phyloP scores from a whole-genome alignment of 169 alveolate species.

The Plasmodium chabaudi region DNA sequence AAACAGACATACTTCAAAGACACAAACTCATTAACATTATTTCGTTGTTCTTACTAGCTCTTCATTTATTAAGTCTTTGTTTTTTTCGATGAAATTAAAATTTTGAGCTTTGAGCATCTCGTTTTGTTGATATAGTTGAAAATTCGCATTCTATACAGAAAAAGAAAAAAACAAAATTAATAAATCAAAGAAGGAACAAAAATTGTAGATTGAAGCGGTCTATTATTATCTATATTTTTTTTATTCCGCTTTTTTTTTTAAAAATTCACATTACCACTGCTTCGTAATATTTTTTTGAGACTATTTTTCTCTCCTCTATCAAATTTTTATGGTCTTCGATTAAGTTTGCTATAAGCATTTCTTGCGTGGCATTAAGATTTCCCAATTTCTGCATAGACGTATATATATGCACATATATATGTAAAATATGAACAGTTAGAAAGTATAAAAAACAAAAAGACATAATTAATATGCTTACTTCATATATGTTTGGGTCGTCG shows the following conservation, averaged over 20 bases:
- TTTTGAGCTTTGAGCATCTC: slow-evolving; percentile 75
- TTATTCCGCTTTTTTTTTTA: not conserved
- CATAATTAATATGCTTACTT: slow-evolving; percentile 11
- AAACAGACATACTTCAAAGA: not conserved
- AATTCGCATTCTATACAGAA: slow-evolving; percentile 50
- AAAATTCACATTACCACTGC: slow-evolving; percentile 41
- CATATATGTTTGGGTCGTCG: slow-evolving; percentile 29
- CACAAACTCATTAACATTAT: too few species aligned
- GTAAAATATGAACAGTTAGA: not conserved
- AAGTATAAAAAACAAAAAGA: not conserved
- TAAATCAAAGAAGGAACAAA: not conserved
- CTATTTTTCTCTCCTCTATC: slow-evolving; percentile 20
- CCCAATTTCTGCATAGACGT: slow-evolving; percentile 41
- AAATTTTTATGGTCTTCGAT: slow-evolving; percentile 47
- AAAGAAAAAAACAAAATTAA: not conserved
- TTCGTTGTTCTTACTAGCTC: slow-evolving; percentile 10
- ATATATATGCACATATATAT: not conserved
- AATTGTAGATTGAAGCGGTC: too few species aligned
- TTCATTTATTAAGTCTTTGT: slow-evolving; percentile 47
- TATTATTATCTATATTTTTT: not conserved
- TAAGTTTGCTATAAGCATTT: slow-evolving; percentile 25
- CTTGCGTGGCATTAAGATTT: slow-evolving; percentile 30
- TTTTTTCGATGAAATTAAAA: slow-evolving; percentile 47
- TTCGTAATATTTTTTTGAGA: slow-evolving; percentile 56
- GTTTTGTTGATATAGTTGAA: slow-evolving; percentile 65